These are phyloP conservation scores for Talaromyces pinophilus DNA, from an alignment of 2,329 filamentous ascomycete species.

Conservation along the genomic window DNA sequence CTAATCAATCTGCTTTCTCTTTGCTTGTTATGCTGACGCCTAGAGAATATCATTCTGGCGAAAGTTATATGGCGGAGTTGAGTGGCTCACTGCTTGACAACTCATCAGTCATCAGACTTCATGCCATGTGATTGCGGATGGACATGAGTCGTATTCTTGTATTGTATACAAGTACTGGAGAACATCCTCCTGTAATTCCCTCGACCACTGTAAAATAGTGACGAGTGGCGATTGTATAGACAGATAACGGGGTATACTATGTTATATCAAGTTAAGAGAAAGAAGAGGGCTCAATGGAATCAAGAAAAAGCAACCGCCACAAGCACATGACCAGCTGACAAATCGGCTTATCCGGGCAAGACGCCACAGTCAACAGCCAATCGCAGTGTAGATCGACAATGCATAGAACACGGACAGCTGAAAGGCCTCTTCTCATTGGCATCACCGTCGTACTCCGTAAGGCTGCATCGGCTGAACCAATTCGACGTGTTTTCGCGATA, in stretches of 20 bases:
- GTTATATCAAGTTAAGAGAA: too few relatives aligned
- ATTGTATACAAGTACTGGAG: neutral
- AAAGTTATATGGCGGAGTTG: neutral
- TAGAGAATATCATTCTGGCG: neutral
- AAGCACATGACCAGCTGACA: constrained; percentile 14
- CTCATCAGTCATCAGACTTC: constrained; percentile 10
- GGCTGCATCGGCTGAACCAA: constrained; percentile 22
- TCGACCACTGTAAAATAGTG: neutral
- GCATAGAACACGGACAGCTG: constrained; percentile 12
- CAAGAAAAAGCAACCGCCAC: constrained; percentile 1
- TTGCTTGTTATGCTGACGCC: neutral
- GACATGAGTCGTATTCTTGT: neutral
- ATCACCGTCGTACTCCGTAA: constrained; percentile 8
- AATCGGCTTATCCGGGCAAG: constrained; percentile 4
- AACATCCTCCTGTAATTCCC: neutral
- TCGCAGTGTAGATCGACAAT: constrained; percentile 7
- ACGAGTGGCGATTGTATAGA: neutral
- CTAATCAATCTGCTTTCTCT: neutral
- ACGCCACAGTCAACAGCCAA: constrained; percentile 3
- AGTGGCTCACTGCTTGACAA: constrained; percentile 4
- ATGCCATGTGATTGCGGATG: constrained; percentile 5
- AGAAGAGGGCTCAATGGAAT: neutral
- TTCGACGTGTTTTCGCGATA: neutral
- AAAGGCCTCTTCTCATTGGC: constrained; percentile 6
- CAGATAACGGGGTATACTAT: neutral